phyloP scores from a whole-genome alignment of 768 basidiomycete genomes.

The Mrakia frigida region DNA sequence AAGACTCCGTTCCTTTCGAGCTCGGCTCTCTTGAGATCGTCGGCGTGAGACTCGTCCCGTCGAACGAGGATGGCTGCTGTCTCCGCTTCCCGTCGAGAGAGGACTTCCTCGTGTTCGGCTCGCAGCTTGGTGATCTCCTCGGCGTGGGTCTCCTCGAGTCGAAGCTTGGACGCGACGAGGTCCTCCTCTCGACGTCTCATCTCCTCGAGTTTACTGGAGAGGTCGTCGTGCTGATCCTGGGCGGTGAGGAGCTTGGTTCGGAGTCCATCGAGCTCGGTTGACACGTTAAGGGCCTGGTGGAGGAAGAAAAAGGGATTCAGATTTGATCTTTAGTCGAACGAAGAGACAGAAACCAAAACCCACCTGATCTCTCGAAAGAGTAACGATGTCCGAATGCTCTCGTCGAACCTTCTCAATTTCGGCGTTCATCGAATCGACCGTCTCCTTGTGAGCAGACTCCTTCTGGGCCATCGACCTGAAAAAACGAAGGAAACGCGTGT shows the following conservation, averaged over 20 bases:
- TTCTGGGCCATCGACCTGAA: conserved; percentile 93
- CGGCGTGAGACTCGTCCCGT: conserved; percentile 68
- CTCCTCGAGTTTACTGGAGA: conserved; percentile 38
- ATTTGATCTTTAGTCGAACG: too few species aligned
- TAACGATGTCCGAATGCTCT: conserved; percentile 73
- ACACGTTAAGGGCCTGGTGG: conserved; percentile 73
- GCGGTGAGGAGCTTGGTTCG: conserved; percentile 29
- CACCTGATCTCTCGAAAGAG: conserved; percentile 80
- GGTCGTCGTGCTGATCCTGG: conserved; percentile 42
- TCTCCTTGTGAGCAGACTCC: conserved; percentile 79
- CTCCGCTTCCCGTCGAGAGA: conserved; percentile 61
- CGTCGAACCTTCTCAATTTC: conserved; percentile 59
- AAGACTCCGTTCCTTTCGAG: conserved; percentile 68
- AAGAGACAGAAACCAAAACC: conserved; percentile 27
- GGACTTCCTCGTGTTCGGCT: conserved; percentile 52
- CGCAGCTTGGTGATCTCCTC: conserved; percentile 43
- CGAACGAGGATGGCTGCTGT: conserved; percentile 61
- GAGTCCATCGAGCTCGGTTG: conserved; percentile 66
- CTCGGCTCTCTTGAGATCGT: conserved; percentile 66
- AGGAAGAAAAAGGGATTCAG: background rate
- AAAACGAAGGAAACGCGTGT: conserved; percentile 26
- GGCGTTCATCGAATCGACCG: conserved; percentile 63
- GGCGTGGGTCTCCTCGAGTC: conserved; percentile 31
- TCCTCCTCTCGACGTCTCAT: conserved; percentile 50
- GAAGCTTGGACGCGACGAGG: conserved; percentile 33